A percentile compares a stretch with the other conserved stretches of the same genome.
Evolutionary conservation across 1,284 basidiomycete genomes (phyloP).

Genomic region (Vanrija sp.): DNA sequence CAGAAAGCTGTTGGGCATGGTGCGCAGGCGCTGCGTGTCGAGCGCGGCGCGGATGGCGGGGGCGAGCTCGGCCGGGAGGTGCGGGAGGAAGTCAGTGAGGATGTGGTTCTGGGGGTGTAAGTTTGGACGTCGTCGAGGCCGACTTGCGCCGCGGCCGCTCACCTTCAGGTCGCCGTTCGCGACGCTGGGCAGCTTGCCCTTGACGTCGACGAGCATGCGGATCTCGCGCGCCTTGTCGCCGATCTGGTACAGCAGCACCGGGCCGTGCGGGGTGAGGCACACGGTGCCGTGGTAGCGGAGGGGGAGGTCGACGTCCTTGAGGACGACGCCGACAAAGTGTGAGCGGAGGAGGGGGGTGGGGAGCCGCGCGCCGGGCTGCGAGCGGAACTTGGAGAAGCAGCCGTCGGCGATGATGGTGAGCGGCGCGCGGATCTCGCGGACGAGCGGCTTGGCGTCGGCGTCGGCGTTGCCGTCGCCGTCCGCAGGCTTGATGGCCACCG

Average conservation of each 20-base stretch:
- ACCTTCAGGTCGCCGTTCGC: constrained; percentile 60
- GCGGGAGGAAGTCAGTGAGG: constrained; percentile 65
- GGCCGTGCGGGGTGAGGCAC: constrained; percentile 67
- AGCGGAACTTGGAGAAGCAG: constrained; percentile 83
- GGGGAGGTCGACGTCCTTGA: constrained; percentile 71
- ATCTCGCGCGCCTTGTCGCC: constrained; percentile 63
- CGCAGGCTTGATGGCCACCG: constrained; percentile 53
- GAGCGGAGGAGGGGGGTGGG: constrained; percentile 60
- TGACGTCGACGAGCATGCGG: constrained; percentile 89
- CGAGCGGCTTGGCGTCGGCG: constrained; percentile 6
- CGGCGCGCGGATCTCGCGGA: constrained; percentile 57
- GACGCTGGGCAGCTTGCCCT: constrained; percentile 76
- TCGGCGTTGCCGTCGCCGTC: too few relatives aligned
- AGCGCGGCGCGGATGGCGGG: constrained; percentile 61
- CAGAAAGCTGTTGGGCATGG: constrained; percentile 96
- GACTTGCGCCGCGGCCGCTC: constrained; percentile 19
- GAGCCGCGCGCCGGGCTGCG: constrained; percentile 27
- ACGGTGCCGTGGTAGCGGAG: constrained; percentile 85
- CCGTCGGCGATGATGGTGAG: constrained; percentile 90
- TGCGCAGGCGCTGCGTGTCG: constrained; percentile 67
- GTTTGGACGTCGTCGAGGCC: neutral
- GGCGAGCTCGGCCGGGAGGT: constrained; percentile 70
- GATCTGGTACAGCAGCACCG: constrained; percentile 87
- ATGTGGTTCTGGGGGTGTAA: constrained; percentile 59
- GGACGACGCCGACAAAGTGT: constrained; percentile 76